Base-by-base conservation (phyloP, 2,329 filamentous ascomycete genomes). In the Colletotrichum navitas region DNA sequence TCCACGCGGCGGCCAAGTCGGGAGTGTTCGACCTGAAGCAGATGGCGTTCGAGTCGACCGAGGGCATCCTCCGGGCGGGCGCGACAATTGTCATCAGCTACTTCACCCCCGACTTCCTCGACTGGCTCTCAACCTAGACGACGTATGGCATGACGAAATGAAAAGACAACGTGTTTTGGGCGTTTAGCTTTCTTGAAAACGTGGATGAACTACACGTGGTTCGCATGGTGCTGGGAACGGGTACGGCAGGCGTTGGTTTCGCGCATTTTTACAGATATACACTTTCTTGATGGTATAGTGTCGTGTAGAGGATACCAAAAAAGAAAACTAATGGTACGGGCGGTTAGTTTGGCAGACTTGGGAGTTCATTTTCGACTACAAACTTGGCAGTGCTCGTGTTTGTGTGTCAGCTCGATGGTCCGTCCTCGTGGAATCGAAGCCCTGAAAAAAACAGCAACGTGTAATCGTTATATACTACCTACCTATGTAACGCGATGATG, bases 41-140 rank as follows among this genome's bases (percentile, higher is more conserved):
- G 5, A 98, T 98, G 93, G 96, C 94, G 0, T 95, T 97, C 76
- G 96, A 99, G 85, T 92, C 93, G 71, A 97, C 94, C 0, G 94
- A 98, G 82, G 94, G 95, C 32, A 98, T 99, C 74, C 83, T 99
- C 72, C 89, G 96, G 76, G 96, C 96, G 11, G 96, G 96, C 54
- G 96, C 96, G 8, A 95, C 92, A 0, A 98, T 99, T 78, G 89
- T 99, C 54, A 89, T 98, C 77, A 96, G 90, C 82, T 99, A 99
- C 83, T 98, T 98, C 78, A 95, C 93, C 0, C 96, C 96, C 0
- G 93, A 92, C 75, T 91, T 92, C 79, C 82, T 92, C 34, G 89
- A 92, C 79, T 92, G 90, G 90, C 82, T 92, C 69, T 86, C 88
- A 72, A 85, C 85, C 72, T 89, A 71, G 43, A 60, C 14, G 36